Conservation (phyloP, 2,329 filamentous ascomycete genomes). For the Fusarium illudens region DNA sequence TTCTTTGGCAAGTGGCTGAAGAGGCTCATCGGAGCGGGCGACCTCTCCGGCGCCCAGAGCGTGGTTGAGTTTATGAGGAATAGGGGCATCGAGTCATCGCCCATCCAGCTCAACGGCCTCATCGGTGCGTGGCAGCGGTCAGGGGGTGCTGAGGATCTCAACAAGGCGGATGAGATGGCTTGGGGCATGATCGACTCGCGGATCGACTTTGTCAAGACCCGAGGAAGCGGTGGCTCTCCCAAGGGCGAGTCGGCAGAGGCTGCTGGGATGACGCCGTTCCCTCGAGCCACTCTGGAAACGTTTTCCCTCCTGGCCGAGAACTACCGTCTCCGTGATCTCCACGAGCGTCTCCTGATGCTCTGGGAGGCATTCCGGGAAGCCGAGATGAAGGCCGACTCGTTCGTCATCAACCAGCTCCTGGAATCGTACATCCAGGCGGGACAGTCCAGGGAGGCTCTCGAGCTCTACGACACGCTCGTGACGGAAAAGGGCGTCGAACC, state of each 20-base stretch:
- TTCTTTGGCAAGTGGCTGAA: conserved; percentile 92
- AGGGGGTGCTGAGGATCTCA: conserved; percentile 60
- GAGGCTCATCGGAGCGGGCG: conserved; percentile 76
- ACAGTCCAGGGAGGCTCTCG: conserved; percentile 61
- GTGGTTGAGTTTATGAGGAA: conserved; percentile 80
- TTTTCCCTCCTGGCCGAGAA: conserved; percentile 79
- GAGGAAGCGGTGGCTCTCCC: conserved; percentile 40
- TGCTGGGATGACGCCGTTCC: conserved; percentile 47
- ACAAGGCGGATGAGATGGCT: conserved; percentile 72
- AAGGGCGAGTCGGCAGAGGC: conserved; percentile 2
- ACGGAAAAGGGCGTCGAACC: conserved; percentile 60
- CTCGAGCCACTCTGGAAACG: conserved; percentile 76
- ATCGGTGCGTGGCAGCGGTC: conserved; percentile 80
- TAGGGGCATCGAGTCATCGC: conserved; percentile 71
- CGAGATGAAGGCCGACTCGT: conserved; percentile 73
- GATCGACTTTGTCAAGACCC: conserved; percentile 67
- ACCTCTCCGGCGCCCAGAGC: conserved; percentile 74
- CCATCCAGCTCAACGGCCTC: conserved; percentile 83
- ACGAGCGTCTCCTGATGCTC: conserved; percentile 65
- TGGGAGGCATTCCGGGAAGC: conserved; percentile 69
- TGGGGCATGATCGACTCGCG: conserved; percentile 81
- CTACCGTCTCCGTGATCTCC: conserved; percentile 70
- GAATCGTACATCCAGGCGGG: conserved; percentile 70
- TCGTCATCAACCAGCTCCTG: conserved; percentile 82
- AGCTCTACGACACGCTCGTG: conserved; percentile 65